These are phyloP conservation scores for Prunus salicina DNA, from an alignment of 306 rosid genomes.

Conservation along the genomic window DNA sequence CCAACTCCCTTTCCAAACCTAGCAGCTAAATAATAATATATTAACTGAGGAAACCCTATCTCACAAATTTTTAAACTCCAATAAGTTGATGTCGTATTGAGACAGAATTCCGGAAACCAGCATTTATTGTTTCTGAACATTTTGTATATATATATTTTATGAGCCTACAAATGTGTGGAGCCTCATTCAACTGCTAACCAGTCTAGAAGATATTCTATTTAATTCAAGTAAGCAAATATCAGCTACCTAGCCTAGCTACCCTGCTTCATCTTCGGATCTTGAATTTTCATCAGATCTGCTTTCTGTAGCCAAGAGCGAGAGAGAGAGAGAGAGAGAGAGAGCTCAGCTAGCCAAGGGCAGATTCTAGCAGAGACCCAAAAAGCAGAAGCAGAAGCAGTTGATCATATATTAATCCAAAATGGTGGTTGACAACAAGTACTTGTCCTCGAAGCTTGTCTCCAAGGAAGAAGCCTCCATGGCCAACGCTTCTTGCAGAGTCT, in stretches of 20 bases:
- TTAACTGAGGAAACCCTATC: not conserved
- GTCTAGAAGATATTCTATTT: conserved; percentile 1
- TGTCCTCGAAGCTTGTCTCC: conserved; percentile 27
- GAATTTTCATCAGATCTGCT: conserved; percentile 23
- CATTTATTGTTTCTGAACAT: not conserved
- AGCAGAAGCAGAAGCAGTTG: not conserved
- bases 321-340: too few relatives aligned
- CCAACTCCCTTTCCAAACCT: too few relatives aligned
- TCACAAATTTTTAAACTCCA: not conserved
- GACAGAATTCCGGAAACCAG: conserved; percentile 5
- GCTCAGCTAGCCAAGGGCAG: not conserved
- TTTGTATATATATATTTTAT: too few relatives aligned
- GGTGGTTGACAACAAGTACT: conserved; percentile 14
- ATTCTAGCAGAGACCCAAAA: not conserved
- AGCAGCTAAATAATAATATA: not conserved
- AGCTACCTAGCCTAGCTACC: not conserved
- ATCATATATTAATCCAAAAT: conserved; percentile 3
- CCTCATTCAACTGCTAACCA: conserved; percentile 13
- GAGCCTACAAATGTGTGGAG: not conserved
- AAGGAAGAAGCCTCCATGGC: conserved; percentile 40
- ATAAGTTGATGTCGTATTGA: not conserved
- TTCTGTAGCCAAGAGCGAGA: not conserved
- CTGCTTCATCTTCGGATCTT: conserved; percentile 28
- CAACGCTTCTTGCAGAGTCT: conserved; percentile 47
- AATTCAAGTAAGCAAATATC: not conserved